phyloP scores from a whole-genome alignment of 208 protist genomes.

The Crithidia bombi region DNA sequence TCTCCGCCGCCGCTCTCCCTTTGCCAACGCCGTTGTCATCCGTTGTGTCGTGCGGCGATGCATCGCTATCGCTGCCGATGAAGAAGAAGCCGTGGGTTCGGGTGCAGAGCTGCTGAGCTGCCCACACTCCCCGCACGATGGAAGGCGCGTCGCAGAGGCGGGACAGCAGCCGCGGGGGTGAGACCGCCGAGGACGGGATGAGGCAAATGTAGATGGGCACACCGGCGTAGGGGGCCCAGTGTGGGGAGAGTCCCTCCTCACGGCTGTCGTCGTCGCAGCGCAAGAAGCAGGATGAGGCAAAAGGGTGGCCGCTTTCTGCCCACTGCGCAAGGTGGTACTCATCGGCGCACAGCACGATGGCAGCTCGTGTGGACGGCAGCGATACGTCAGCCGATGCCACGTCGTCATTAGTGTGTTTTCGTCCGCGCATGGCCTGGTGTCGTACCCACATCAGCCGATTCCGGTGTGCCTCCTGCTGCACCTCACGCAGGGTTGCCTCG shows the following conservation, averaged over 20 bases:
- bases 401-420: background rate
- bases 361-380: background rate
- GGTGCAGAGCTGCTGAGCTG: slow-evolving; percentile 10
- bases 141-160: slow-evolving; percentile 16
- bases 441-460: slow-evolving; percentile 8
- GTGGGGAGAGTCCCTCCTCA: background rate
- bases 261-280: background rate
- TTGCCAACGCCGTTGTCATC: background rate
- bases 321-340: slow-evolving; percentile 16
- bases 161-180: slow-evolving; percentile 10
- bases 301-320: slow-evolving; percentile 1
- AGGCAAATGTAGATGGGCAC: slow-evolving; percentile 24
- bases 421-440: slow-evolving; percentile 8
- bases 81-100: slow-evolving; percentile 16
- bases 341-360: slow-evolving; percentile 13
- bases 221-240: background rate
- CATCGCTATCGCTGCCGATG: background rate
- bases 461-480: slow-evolving; percentile 15
- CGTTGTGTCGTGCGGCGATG: background rate
- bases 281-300: background rate
- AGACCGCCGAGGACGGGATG: slow-evolving; percentile 2
- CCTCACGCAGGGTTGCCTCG: slow-evolving; percentile 11
- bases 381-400: background rate
- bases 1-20: background rate
- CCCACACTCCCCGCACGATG: slow-evolving; percentile 3